Evolutionary conservation across 1,284 basidiomycete genomes (phyloP).

Genomic region (Lignosus rhinocerotis): DNA sequence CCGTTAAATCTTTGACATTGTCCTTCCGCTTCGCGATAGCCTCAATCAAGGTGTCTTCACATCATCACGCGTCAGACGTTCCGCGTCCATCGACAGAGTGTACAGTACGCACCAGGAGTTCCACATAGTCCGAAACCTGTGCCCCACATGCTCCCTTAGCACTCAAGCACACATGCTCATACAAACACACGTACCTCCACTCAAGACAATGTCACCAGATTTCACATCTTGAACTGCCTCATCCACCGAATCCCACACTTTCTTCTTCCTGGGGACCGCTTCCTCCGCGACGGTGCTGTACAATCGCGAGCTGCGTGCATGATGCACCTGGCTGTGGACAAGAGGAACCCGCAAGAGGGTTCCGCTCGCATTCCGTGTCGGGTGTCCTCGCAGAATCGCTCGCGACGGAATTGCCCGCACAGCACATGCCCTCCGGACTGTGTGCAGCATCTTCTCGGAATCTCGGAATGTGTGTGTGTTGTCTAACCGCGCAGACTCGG

Average conservation of each 20-base stretch:
- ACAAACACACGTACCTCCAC: slow-evolving; percentile 62
- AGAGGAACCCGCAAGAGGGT: slow-evolving; percentile 13
- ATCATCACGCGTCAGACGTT: not conserved
- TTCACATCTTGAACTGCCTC: slow-evolving; percentile 59
- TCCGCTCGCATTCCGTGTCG: slow-evolving; percentile 18
- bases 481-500: not conserved
- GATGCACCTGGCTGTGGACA: slow-evolving; percentile 2
- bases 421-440: slow-evolving; percentile 15
- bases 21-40: slow-evolving; percentile 77
- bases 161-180: not conserved
- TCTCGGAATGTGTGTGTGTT: not conserved
- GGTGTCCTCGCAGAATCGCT: slow-evolving; percentile 13
- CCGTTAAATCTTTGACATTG: slow-evolving; percentile 67
- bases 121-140: slow-evolving; percentile 80
- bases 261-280: slow-evolving; percentile 40
- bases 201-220: slow-evolving; percentile 70
- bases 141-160: not conserved
- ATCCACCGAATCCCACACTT: slow-evolving; percentile 55
- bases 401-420: slow-evolving; percentile 17
- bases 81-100: too few species aligned
- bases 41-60: slow-evolving; percentile 76
- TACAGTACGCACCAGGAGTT: slow-evolving; percentile 58
- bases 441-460: slow-evolving; percentile 14
- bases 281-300: slow-evolving; percentile 31
- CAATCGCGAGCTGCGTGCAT: slow-evolving; percentile 3